Evolutionary conservation across 2,329 filamentous ascomycete genomes (phyloP), one percentile per base, ranked within the genome.

Genomic region (Biscogniauxia sp.): DNA sequence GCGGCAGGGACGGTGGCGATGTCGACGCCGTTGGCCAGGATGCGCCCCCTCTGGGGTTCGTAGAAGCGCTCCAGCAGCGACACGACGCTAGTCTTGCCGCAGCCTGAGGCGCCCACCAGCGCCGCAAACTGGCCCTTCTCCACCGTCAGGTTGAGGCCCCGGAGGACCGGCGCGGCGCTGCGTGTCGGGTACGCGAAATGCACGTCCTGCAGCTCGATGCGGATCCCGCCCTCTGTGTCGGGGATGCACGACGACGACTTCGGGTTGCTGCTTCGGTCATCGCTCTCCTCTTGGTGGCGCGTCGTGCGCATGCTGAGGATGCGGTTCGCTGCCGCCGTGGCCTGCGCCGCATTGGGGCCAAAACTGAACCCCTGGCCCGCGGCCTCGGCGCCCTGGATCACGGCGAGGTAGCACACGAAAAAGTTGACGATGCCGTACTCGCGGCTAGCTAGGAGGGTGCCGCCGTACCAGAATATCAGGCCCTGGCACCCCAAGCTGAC

Each of bases 31-130:
- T 91, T 87, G 70, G 86, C 84, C 0, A 87, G 77, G 57, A 95
- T 87, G 5, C 78, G 76, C 5, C 92, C 92, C 11, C 80, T 77
- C 17, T 83, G 78, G 0, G 87, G 76, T 50, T 91, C 85, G 72
- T 94, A 94, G 74, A 93, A 93, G 15, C 85, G 82, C 74, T 89
- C 86, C 6, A 89, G 74, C 0, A 89, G 75, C 56, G 82, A 80
- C 41, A 94, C 84, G 51, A 91, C 86, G 17, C 86, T 91, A 0
- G 87, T 89, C 76, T 93, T 91, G 41, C 89, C 89, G 61, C 87
- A 89, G 0, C 88, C 88, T 1, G 86, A 88, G 0, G 88, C 82
- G 1, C 89, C 89, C 5, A 92, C 88, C 1, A 92, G 78, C 1
- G 88, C 89, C 0, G 84, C 87, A 68, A 90, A 91, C 69, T 90